Evolutionary conservation across 208 protist genomes (phyloP), one percentile per base, ranked within the genome.

Genomic region (Vickermania spadyakhi): DNA sequence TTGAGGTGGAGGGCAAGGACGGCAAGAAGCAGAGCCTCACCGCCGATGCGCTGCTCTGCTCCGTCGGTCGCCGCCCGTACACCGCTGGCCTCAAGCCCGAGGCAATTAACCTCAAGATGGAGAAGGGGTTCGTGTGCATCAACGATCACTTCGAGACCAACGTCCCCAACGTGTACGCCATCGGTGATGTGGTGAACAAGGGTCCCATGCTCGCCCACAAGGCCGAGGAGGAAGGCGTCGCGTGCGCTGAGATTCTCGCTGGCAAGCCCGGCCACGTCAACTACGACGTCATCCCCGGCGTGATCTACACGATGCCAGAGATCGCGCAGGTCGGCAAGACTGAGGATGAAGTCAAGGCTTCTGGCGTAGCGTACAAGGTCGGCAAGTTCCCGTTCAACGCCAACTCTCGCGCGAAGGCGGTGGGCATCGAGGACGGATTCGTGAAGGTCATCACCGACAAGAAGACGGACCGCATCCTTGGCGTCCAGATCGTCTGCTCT

Each of bases 201-300:
- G 98, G 98, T 30, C 96, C 98, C 28, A 99, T 99, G 98, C 89
- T 99, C 2, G 98, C 98, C 2, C 98, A 99, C 94, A 99, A 99
- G 89, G 98, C 98, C 26, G 97, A 99, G 83, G 98, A 99, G 41
- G 98, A 99, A 70, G 98, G 97, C 62, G 93, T 99, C 41, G 91
- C 93, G 18, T 81, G 87, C 54, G 96, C 94, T 4, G 97, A 98
- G 81, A 52, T 85, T 29, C 72, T 99, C 31, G 94, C 94, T 42
- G 94, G 95, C 31, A 86, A 91, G 73, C 64, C 81, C 7, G 87
- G 93, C 7, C 96, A 98, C 70, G 91, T 99, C 21, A 99, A 99
- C 84, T 99, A 99, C 80, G 79, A 97, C 68, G 78, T 89, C 52
- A 99, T 99, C 62, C 98, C 98, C 23, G 86, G 72, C 27, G 97